These are phyloP conservation scores for Fomitopsis serialis DNA, from an alignment of 768 basidiomycete species.

Conservation along the genomic window DNA sequence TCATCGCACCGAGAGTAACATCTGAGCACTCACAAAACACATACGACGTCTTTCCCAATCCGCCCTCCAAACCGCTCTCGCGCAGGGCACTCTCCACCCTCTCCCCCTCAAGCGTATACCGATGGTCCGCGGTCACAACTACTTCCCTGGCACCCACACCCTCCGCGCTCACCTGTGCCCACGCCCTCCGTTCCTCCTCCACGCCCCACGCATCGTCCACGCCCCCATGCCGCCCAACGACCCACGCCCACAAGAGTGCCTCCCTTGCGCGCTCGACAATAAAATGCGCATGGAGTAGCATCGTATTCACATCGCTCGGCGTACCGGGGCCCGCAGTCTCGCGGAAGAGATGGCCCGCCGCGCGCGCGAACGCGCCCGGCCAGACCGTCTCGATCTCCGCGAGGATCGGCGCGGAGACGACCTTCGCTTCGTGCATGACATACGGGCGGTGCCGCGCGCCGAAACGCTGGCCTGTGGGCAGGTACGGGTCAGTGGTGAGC, in stretches of 20 bases:
- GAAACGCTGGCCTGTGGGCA: slow-evolving; percentile 28
- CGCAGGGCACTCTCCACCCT: slow-evolving; percentile 12
- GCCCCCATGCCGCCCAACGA: slow-evolving; percentile 26
- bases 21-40: slow-evolving; percentile 17
- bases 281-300: slow-evolving; percentile 28
- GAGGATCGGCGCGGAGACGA: slow-evolving; percentile 27
- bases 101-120: slow-evolving; percentile 16
- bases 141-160: slow-evolving; percentile 1
- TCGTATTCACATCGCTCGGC: slow-evolving; percentile 24
- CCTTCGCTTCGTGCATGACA: slow-evolving; percentile 34
- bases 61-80: slow-evolving; percentile 10
- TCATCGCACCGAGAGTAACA: too few relatives aligned
- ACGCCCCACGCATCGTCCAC: slow-evolving; percentile 17
- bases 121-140: slow-evolving; percentile 11
- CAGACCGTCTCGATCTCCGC: slow-evolving; percentile 30
- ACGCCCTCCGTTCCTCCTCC: slow-evolving; percentile 17
- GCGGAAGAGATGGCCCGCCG: slow-evolving; percentile 29
- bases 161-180: slow-evolving; percentile 23
- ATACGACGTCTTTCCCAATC: slow-evolving; percentile 15
- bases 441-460: slow-evolving; percentile 33
- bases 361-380: slow-evolving; percentile 22
- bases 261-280: slow-evolving; percentile 32
- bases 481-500: background rate
- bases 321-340: slow-evolving; percentile 23
- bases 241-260: slow-evolving; percentile 33